A percentile compares a stretch with the other conserved stretches of the same genome.
Conservation (phyloP, 2,329 filamentous ascomycete genomes). For the Epichloe brachyelytri region DNA sequence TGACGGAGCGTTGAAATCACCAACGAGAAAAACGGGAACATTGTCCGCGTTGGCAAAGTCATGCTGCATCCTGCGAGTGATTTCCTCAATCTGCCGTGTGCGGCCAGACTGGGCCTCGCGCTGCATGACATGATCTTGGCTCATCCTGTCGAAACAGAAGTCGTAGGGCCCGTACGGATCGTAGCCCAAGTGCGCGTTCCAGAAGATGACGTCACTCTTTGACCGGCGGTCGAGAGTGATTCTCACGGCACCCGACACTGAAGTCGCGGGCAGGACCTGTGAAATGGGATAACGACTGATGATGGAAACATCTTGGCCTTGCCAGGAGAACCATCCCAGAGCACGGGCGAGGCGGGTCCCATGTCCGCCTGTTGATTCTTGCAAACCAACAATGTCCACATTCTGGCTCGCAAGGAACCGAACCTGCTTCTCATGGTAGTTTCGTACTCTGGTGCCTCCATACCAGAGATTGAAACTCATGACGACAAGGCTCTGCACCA, state of each 20-base stretch:
- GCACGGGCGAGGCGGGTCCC: conserved; percentile 21
- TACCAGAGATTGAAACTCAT: too few species aligned
- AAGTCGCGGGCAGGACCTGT: too few species aligned
- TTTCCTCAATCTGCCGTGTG: conserved; percentile 21
- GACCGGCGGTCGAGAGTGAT: too few species aligned
- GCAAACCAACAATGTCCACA: conserved; percentile 24
- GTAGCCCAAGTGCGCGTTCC: too few species aligned
- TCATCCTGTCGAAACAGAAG: conserved; percentile 24
- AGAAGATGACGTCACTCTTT: too few species aligned
- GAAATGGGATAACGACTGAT: too few species aligned
- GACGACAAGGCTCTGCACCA: too few species aligned
- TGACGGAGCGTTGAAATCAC: conserved; percentile 29
- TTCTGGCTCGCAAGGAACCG: conserved; percentile 17
- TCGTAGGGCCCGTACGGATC: conserved; percentile 27
- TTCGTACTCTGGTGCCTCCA: conserved; percentile 12
- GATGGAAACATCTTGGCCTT: conserved; percentile 14
- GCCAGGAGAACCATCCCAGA: conserved; percentile 24
- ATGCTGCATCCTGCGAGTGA: conserved; percentile 16
- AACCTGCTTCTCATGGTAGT: conserved; percentile 26
- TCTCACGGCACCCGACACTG: too few species aligned
- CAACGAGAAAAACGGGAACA: conserved; percentile 21
- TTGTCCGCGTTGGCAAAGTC: conserved; percentile 16
- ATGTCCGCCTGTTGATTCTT: conserved; percentile 20
- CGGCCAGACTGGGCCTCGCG: conserved; percentile 23
- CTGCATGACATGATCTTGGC: conserved; percentile 16